Conservation (phyloP, 2,329 filamentous ascomycete genomes). For the Fusarium dlaminii region DNA sequence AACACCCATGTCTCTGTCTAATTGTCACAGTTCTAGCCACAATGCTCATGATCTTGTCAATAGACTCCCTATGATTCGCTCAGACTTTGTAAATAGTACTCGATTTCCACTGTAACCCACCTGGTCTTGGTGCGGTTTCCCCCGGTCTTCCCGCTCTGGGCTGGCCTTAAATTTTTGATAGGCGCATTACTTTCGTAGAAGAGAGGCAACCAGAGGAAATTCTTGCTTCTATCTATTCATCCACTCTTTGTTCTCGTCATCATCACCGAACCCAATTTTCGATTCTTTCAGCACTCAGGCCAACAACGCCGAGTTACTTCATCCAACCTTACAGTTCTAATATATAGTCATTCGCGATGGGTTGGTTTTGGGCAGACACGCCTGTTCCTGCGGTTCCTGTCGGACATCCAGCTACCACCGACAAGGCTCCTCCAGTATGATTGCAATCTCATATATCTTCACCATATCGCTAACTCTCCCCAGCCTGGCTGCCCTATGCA, state of each 20-base stretch:
- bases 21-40: background rate
- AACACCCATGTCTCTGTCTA: background rate
- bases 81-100: background rate
- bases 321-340: background rate
- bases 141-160: constrained; percentile 22
- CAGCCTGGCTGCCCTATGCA: constrained; percentile 68
- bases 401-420: constrained; percentile 46
- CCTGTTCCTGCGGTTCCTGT: constrained; percentile 48
- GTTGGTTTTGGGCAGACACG: constrained; percentile 71
- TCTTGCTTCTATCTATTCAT: constrained; percentile 9
- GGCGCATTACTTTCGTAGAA: background rate
- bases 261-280: constrained; percentile 8
- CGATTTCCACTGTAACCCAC: background rate
- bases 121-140: constrained; percentile 17
- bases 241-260: constrained; percentile 28
- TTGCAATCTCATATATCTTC: background rate
- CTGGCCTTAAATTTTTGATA: constrained; percentile 26
- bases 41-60: background rate
- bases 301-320: background rate
- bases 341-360: constrained; percentile 54
- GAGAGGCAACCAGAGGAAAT: constrained; percentile 23
- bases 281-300: background rate
- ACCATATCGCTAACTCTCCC: constrained; percentile 31
- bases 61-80: background rate
- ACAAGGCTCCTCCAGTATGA: constrained; percentile 48